Base-by-base conservation (phyloP, 257 asterid species). In the Salvia splendens region DNA sequence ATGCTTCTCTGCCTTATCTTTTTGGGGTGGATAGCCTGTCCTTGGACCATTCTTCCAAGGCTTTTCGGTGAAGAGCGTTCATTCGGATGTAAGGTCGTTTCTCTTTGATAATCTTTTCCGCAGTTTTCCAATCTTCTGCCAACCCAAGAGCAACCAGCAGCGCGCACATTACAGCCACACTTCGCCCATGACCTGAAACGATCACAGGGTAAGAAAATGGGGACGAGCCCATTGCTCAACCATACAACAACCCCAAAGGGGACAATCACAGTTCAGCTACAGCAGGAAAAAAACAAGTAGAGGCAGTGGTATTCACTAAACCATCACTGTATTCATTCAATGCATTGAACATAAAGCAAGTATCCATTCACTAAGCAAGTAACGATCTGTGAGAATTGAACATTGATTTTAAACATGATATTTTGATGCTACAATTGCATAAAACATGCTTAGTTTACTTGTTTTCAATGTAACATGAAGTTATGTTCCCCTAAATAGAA, bases 101-200 rank as follows among this genome's bases (percentile, higher is more conserved):
- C 64, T 77, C 86, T 76, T 77, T 75, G 54, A 90, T 85, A 51
- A 93, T 70, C 82, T 81, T 93, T 71, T 90, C 99, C 1, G 96
- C 97, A 59, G 41, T 76, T 78, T 86, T 88, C 97, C 99, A 93
- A 30, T 90, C 99, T 45, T 93, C 91, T 47, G 95, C 88, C n/a
- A 88, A 69, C 12, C 99, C 96, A 43, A 93, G 92, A 77, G 91
- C 95, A 42, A 90, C 97, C 75, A 93, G 72, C 65, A 93, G 75
- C 5, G 97, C 97, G 16, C 99, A 90, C 90, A 84, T 83, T 45
- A 90, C 96, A 4, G 97, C 96, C 50, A 93, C 96, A 70, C 99
- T 93, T 77, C 99, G 81, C 53, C 99, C 99, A 55, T 91, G 96
- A 53, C 99, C 99, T 93, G 66, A 20, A 65, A 46, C 2, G 36